Percentiles rank a stretch among this genome's conserved stretches.
phyloP scores from a whole-genome alignment of 2,329 filamentous ascomycete genomes.

The Emmonsiellopsis sp. region DNA sequence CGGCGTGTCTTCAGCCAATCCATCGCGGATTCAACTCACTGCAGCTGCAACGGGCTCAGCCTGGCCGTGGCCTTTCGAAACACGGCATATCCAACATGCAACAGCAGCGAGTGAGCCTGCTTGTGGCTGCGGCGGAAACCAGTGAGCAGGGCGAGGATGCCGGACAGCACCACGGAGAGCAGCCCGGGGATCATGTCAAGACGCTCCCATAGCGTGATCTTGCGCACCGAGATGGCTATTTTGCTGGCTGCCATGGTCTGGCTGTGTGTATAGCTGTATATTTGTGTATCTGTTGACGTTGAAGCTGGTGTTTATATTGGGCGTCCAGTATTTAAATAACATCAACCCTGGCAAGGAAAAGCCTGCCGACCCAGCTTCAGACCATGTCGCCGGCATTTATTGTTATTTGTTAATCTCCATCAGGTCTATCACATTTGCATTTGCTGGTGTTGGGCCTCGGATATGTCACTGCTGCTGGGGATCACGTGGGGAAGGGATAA shows the following conservation, averaged over 20 bases:
- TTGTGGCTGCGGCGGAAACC: conserved; percentile 28
- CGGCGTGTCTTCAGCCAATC: background rate
- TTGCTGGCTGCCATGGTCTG: too few relatives aligned
- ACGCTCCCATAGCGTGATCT: conserved; percentile 17
- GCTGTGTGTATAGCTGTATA: too few relatives aligned
- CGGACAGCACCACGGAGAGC: conserved; percentile 14
- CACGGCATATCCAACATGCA: conserved; percentile 24
- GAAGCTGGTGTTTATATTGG: too few relatives aligned
- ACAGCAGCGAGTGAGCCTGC: conserved; percentile 23
- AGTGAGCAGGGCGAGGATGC: conserved; percentile 21
- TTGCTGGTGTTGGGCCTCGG: too few relatives aligned
- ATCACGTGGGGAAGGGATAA: too few relatives aligned
- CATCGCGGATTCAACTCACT: background rate
- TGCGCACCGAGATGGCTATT: background rate
- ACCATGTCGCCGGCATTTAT: too few relatives aligned
- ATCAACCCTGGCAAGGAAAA: background rate
- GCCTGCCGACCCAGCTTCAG: background rate
- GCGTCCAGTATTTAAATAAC: too few relatives aligned
- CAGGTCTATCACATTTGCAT: too few relatives aligned
- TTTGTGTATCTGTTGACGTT: too few relatives aligned
- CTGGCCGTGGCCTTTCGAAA: conserved; percentile 15
- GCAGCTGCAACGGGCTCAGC: conserved; percentile 9
- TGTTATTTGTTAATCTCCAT: too few relatives aligned
- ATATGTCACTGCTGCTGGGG: too few relatives aligned
- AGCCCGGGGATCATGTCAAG: conserved; percentile 20